Evolutionary conservation across 768 basidiomycete genomes (phyloP), one percentile per base, ranked within the genome.

Genomic region (Tulasnella calospora): DNA sequence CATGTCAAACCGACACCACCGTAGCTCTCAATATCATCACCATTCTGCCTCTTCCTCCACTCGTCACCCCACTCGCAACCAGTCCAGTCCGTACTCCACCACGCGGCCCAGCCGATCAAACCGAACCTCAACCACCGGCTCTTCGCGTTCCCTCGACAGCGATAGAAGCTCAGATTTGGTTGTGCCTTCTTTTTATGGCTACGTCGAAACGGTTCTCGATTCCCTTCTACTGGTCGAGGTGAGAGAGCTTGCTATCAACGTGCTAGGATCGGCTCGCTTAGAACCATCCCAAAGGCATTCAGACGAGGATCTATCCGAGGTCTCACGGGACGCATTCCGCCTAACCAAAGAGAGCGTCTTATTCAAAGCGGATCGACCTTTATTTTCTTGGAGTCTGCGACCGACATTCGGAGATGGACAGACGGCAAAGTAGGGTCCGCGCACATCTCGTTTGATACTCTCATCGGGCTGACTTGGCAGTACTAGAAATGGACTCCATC

Each of bases 341-440:
- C 71, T 0, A 27, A 6, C 71, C 71, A 71, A 17, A 36, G 71
- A 36, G 35, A 44, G 27, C 19, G 41, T 10, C 33, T 71, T 5
- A 71, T 71, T 30, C 35, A 71, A 71, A 71, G 71, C n/a, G 71
- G 71, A 13, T 44, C 36, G 36, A 44, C 41, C 19, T 71, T 71
- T 30, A 71, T 71, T 17, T 71, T 71, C 36, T 3, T 38, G n/a
- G 71, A 71, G 41, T 38, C 35, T 21, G n/a, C 71, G 3, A 44
- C 71, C 27, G 41, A 71, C n/a, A 71, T 71, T 44, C 35, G 41
- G 19, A 36, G 71, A 17, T 71, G 71, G 71, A 71, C 71, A 38
- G 71, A 71, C 33, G 71, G 71, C 35, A 36, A 35, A 35, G 71
- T 71, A 44, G 6, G 19, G 33, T 71, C 12, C 41, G 2, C 35